Conservation (phyloP, 2,329 filamentous ascomycete species). For the Trichoderma semiorbis region DNA sequence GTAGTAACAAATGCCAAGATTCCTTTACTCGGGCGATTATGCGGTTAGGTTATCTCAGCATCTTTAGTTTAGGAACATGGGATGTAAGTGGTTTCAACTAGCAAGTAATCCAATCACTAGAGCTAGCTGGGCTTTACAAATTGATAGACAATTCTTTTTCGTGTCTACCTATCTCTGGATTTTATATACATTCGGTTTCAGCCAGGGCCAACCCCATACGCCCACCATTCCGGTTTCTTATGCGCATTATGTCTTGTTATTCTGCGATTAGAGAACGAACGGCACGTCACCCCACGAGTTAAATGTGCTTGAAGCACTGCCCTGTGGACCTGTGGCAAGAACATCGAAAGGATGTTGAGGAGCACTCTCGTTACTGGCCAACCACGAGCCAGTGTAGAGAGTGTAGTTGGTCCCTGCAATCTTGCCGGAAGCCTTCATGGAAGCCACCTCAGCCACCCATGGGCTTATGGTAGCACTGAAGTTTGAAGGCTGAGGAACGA, state of each 20-base stretch:
- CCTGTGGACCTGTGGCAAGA: not conserved
- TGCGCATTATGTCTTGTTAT: not conserved
- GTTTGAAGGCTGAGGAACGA: not conserved
- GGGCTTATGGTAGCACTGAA: not conserved
- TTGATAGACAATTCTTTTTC: not conserved
- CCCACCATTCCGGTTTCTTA: not conserved
- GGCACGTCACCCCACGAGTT: not conserved
- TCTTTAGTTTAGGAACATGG: not conserved
- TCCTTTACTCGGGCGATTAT: not conserved
- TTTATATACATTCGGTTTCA: not conserved
- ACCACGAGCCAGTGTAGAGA: not conserved
- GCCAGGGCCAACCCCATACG: accelerated
- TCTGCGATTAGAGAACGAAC: not conserved
- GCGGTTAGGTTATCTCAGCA: not conserved
- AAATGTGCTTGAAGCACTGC: not conserved
- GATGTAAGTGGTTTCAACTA: not conserved
- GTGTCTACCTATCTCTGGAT: not conserved
- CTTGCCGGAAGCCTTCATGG: not conserved
- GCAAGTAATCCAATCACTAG: accelerated
- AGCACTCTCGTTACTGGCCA: not conserved
- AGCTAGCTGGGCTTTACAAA: not conserved
- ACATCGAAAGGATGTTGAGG: not conserved
- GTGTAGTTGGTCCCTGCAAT: not conserved
- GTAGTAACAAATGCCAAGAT: not conserved
- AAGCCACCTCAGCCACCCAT: not conserved